Conservation (phyloP, 768 basidiomycete species). For the Nidularia sp. region DNA sequence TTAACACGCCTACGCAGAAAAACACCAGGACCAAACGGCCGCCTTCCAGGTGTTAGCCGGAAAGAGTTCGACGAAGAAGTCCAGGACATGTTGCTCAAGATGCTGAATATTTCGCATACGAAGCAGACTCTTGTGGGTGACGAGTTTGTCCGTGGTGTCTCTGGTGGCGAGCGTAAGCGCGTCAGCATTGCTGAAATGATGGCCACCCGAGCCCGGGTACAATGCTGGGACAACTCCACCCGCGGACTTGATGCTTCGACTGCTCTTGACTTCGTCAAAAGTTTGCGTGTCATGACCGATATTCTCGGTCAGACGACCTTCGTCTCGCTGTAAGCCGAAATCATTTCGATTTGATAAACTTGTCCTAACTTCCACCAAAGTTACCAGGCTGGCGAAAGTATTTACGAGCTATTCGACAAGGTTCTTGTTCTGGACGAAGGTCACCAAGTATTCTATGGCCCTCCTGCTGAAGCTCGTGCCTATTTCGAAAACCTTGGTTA, state of each 20-base stretch:
- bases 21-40: conserved; percentile 70
- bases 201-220: conserved; percentile 74
- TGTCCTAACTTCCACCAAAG: conserved; percentile 18
- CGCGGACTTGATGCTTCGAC: conserved; percentile 83
- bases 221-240: conserved; percentile 84
- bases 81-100: conserved; percentile 59
- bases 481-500: conserved; percentile 81
- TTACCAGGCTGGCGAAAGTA: conserved; percentile 81
- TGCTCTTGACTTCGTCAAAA: conserved; percentile 81
- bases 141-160: conserved; percentile 80
- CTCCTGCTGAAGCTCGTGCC: conserved; percentile 62
- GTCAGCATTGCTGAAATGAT: conserved; percentile 88
- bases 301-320: conserved; percentile 77
- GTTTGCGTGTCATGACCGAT: conserved; percentile 80
- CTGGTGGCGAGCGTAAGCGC: conserved; percentile 76
- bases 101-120: conserved; percentile 86
- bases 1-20: conserved; percentile 28
- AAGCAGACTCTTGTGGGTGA: conserved; percentile 77
- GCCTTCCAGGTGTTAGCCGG: conserved; percentile 62
- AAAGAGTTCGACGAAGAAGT: conserved; percentile 55
- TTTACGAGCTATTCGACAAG: conserved; percentile 81
- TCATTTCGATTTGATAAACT: neutral
- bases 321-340: conserved; percentile 57
- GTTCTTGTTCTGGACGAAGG: conserved; percentile 82
- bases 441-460: conserved; percentile 79